Evolutionary conservation across 306 rosid species (phyloP), one percentile per base, ranked within the genome.

Genomic region (Begonia fuchsioides): DNA sequence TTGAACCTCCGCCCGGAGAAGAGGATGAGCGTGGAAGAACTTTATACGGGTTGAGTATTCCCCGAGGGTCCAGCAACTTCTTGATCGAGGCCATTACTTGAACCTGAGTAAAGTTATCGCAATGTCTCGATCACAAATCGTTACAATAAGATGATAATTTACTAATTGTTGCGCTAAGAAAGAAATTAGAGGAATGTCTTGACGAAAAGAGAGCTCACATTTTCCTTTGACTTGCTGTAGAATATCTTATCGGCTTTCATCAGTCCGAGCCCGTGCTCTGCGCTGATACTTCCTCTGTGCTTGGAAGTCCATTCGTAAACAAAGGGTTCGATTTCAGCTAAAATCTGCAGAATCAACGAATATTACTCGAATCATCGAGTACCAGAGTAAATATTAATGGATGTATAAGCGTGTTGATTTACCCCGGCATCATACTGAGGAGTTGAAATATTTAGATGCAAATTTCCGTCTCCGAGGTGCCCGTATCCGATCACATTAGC

Each of bases 261-360:
- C 61, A 84, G 62, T 68, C 97, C 97, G 38, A 88, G 51, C 47
- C 97, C 97, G 53, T 88, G 97, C 60, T 84, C 97, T 3, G 97
- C 95, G 15, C 97, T 84, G 48, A 88, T 81, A 65, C 97, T 88
- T 32, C 97, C 97, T 10, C 53, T 66, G 52, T 78, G 90, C 56
- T 69, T 74, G 26, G 95, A 81, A 32, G 95, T 88, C 97, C 97
- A 88, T 67, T 84, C 95, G 40, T 88, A 88, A 55, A 88, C 95
- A 65, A 74, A 88, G 16, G 97, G 97, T 70, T 88, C 95, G 39
- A 88, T 84, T 74, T 74, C 76, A 3, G 78, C 73, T 49, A 88
- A 60, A 66, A 76, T 73, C 95, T 83, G 87, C 71, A 68, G 63
- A 3, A 40, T 40, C 16, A 53, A 40, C 50, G 17, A 44, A 38